Base-by-base conservation (phyloP, 495 filamentous ascomycete genomes). In the Neurospora terricola region DNA sequence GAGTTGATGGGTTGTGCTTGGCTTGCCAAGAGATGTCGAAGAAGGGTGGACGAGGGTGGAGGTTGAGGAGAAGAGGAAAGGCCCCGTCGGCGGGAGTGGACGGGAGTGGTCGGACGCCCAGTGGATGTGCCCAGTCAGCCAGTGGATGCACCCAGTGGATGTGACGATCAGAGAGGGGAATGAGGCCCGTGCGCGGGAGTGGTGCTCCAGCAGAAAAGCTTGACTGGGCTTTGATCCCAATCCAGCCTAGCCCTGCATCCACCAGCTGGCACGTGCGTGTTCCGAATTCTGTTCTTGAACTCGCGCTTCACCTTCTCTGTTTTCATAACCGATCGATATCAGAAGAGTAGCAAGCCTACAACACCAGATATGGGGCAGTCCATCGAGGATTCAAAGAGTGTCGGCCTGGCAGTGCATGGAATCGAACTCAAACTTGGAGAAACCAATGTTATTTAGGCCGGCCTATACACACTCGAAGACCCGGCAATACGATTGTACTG, bases 11-110 rank as follows among this genome's bases (percentile, higher is more conserved):
- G 54, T 54, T 10, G n/a, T 79, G 76, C 76, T 79, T 77, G 78
- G 77, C 77, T 73, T 77, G 78, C 79, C 79, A 79, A 79, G 78
- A 78, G 74, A 73, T 70, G 62, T 74, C 69, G 69, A 75, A 36
- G 59, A 72, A 71, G 75, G 75, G 73, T 39, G 71, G 69, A 71
- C 48, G 48, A 71, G n/a, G 59, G 66, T 23, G 37, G 12, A 54
- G 34, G 68, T 18, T 71, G 68, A 71, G 38, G 73, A 74, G 38
- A 48, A 72, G 69, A 74, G 12, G 54, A 27, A 30, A 12, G 23
- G 45, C 23, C 43, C n/a, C n/a, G 16, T 8, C 18, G 36, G 36
- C 36, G 36, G 36, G 36, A 37, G 6, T 37, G 36, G 36, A 37
- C 45, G 21, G 45, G 45, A 54, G 21, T 54, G 21, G 45, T 40